Evolutionary conservation across 2,329 filamentous ascomycete genomes (phyloP), one percentile per base, ranked within the genome.

Genomic region (Emmonsiellopsis sp.): DNA sequence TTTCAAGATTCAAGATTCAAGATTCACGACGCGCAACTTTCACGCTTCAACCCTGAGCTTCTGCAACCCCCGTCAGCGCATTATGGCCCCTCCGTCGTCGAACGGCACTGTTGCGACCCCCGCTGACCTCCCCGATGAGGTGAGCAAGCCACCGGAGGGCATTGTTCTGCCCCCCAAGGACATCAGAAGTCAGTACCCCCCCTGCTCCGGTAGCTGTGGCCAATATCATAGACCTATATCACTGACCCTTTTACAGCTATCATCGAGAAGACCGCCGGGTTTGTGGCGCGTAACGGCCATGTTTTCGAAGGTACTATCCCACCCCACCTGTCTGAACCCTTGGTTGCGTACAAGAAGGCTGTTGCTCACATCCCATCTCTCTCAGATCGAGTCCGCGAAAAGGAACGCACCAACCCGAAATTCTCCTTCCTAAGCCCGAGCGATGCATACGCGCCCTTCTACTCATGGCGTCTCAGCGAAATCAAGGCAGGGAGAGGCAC

Each of bases 201-300:
- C 32, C 13, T 43, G 1, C 3, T 10, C 44, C 30, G 37, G 35
- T 13, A 26, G 34, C 13, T 32, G 30, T 11, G 38, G 26, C 35
- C 7, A n/a, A 38, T 10, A 15, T 9, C 10, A 40, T 11, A 9
- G n/a, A 31, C 41, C 16, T 43, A 30, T 43, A 15, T 41, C 9
- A 44, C 65, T 71, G 55, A 72, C 54, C 20, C 50, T 20, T 54
- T 46, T 56, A 55, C 68, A 78, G 78, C 77, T 16, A 81, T 92
- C 61, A 84, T 98, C 65, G 91, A 96, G 71, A 97, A 95, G 75
- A 95, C 92, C 10, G 92, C 93, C 51, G 90, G 90, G 46, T 97
- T 94, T 68, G 88, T 96, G 55, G 84, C 85, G 55, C 79, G 83
- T 61, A 82, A 82, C 63, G 81, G 81, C 37, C 64, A 73, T 10